Percentiles rank a stretch among this genome's conserved stretches.
Conservation (phyloP, 2,329 filamentous ascomycete genomes). For the Microcyclospora tardicrescens region DNA sequence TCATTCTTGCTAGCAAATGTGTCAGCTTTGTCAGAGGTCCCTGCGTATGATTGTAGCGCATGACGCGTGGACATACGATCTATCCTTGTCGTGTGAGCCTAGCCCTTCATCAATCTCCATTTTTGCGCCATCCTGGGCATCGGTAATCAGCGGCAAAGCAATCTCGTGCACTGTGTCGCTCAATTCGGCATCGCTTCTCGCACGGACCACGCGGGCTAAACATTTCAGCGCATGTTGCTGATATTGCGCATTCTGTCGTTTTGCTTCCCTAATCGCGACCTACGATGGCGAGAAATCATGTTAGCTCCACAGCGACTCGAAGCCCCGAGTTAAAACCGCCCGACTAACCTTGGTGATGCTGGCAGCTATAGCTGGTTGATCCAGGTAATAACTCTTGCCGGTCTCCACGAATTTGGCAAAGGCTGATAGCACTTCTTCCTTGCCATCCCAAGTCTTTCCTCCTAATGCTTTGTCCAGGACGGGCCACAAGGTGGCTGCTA, state of each 20-base stretch:
- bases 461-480: slow-evolving; percentile 67
- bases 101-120: slow-evolving; percentile 54
- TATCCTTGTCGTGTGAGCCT: slow-evolving; percentile 9
- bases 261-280: slow-evolving; percentile 74
- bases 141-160: slow-evolving; percentile 43
- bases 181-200: slow-evolving; percentile 56
- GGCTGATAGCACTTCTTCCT: slow-evolving; percentile 69
- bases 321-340: not conserved
- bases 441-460: slow-evolving; percentile 86
- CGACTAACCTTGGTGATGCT: slow-evolving; percentile 52
- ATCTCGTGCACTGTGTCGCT: slow-evolving; percentile 54
- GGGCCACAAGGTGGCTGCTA: slow-evolving; percentile 52
- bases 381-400: slow-evolving; percentile 44
- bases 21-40: too few species aligned
- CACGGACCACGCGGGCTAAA: slow-evolving; percentile 59
- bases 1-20: slow-evolving; percentile 11
- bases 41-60: too few species aligned
- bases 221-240: slow-evolving; percentile 60
- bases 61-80: slow-evolving; percentile 13
- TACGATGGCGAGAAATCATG: slow-evolving; percentile 25
- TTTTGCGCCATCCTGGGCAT: slow-evolving; percentile 38
- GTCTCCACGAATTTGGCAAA: slow-evolving; percentile 67
- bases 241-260: slow-evolving; percentile 79
- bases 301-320: slow-evolving; percentile 2
- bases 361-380: slow-evolving; percentile 45